A percentile compares a stretch with the other conserved stretches of the same genome.
Conservation (phyloP, 495 filamentous ascomycete species). For the Cudoniella acicularis region DNA sequence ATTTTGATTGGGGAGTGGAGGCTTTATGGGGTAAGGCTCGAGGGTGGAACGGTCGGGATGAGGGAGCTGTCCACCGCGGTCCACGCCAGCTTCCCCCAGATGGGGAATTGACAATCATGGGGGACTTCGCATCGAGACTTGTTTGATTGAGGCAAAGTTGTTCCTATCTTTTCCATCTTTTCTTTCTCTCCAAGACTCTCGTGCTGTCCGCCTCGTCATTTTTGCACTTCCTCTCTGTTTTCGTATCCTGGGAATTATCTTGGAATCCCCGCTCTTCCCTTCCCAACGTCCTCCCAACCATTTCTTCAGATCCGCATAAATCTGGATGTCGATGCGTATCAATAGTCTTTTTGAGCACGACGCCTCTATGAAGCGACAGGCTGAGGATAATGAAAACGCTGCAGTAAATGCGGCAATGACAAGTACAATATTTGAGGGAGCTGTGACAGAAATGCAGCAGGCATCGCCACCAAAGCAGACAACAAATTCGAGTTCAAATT, state of each 20-base stretch:
- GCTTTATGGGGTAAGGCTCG: not conserved
- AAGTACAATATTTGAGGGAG: not conserved
- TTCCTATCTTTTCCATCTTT: not conserved
- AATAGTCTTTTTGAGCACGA: slow-evolving; percentile 10
- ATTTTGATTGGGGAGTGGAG: not conserved
- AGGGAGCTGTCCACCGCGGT: not conserved
- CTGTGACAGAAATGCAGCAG: not conserved
- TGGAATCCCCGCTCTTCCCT: not conserved
- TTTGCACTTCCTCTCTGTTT: not conserved
- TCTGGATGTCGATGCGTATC: slow-evolving; percentile 28
- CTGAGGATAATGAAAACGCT: not conserved
- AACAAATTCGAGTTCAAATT: slow-evolving; percentile 2
- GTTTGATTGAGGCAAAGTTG: not conserved
- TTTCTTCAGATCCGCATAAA: slow-evolving; percentile 6
- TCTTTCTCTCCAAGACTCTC: not conserved
- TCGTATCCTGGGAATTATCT: not conserved
- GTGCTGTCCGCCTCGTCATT: not conserved
- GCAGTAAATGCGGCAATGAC: not conserved
- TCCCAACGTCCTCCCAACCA: not conserved
- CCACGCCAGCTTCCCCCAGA: not conserved
- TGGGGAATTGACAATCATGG: not conserved
- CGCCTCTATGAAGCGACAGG: slow-evolving; percentile 7
- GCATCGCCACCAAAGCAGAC: not conserved
- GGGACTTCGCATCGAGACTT: not conserved
- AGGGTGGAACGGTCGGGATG: not conserved